These are phyloP conservation scores for Boletus rubropictus DNA, from an alignment of 768 basidiomycete species.

Conservation along the genomic window DNA sequence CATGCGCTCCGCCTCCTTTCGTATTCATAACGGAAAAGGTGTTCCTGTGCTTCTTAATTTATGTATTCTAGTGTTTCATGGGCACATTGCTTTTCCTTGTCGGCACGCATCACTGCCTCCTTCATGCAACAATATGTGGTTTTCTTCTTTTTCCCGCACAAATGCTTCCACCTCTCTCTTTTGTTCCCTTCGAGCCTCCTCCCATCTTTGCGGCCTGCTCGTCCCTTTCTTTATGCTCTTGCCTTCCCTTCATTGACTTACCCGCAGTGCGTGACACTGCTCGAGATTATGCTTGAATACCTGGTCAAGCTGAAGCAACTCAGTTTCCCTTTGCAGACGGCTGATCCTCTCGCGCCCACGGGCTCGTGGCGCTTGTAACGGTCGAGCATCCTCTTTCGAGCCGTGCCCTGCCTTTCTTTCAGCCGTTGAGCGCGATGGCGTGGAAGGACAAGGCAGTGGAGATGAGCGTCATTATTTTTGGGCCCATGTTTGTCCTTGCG, in stretches of 20 bases:
- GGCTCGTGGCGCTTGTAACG: constrained; percentile 2
- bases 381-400: background rate
- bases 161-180: constrained; percentile 21
- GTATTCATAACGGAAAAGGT: background rate
- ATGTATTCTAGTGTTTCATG: constrained; percentile 22
- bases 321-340: constrained; percentile 9
- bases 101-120: constrained; percentile 12
- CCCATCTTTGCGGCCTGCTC: constrained; percentile 14
- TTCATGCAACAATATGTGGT: constrained; percentile 7
- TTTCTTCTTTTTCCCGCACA: background rate
- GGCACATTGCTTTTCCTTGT: constrained; percentile 12
- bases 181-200: constrained; percentile 11
- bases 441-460: background rate
- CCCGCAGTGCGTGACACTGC: constrained; percentile 21
- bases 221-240: constrained; percentile 20
- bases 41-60: constrained; percentile 21
- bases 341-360: constrained; percentile 1
- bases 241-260: constrained; percentile 6
- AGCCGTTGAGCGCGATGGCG: constrained; percentile 1
- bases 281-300: constrained; percentile 12
- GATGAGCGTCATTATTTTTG: constrained; percentile 8
- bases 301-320: constrained; percentile 13
- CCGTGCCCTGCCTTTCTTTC: constrained; percentile 9
- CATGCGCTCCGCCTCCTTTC: constrained; percentile 10
- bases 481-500: constrained; percentile 14